Evolutionary conservation across 345 rosid genomes (phyloP).

Genomic region (Eucalyptus virginea): DNA sequence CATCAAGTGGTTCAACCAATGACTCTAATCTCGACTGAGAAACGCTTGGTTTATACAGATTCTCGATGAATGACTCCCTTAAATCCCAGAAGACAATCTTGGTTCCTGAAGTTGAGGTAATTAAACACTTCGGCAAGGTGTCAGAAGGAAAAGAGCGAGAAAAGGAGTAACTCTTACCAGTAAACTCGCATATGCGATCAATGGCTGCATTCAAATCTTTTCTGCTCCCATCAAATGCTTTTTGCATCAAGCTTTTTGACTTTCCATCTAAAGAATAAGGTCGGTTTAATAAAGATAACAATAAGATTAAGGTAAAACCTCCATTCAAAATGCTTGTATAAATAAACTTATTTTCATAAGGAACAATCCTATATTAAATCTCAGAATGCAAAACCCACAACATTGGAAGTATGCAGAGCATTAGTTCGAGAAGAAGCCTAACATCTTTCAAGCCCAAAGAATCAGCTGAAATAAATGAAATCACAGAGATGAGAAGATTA

Average conservation of each 20-base stretch:
- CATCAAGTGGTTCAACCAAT: constrained; percentile 71
- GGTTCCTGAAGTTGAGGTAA: constrained; percentile 49
- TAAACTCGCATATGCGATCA: constrained; percentile 75
- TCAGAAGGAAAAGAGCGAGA: not conserved
- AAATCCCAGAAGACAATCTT: constrained; percentile 89
- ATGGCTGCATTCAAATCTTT: constrained; percentile 83
- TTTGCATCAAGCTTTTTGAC: constrained; percentile 55
- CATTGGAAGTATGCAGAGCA: not conserved
- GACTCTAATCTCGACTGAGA: constrained; percentile 74
- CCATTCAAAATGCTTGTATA: not conserved
- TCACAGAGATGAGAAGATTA: not conserved
- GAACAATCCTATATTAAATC: not conserved
- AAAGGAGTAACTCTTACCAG: constrained; percentile 33
- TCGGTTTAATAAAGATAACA: not conserved
- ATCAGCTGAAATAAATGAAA: not conserved
- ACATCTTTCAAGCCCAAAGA: not conserved
- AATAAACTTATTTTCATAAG: not conserved
- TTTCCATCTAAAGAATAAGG: constrained; percentile 44
- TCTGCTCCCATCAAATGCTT: constrained; percentile 87
- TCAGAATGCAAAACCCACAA: not conserved
- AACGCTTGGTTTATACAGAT: constrained; percentile 72
- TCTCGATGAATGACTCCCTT: constrained; percentile 75
- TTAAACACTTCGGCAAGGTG: not conserved
- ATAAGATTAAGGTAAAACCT: not conserved
- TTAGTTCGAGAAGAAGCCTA: not conserved